These are phyloP conservation scores for Pseudogymnoascus sp. DNA, from an alignment of 2,329 filamentous ascomycete genomes.

Conservation along the genomic window DNA sequence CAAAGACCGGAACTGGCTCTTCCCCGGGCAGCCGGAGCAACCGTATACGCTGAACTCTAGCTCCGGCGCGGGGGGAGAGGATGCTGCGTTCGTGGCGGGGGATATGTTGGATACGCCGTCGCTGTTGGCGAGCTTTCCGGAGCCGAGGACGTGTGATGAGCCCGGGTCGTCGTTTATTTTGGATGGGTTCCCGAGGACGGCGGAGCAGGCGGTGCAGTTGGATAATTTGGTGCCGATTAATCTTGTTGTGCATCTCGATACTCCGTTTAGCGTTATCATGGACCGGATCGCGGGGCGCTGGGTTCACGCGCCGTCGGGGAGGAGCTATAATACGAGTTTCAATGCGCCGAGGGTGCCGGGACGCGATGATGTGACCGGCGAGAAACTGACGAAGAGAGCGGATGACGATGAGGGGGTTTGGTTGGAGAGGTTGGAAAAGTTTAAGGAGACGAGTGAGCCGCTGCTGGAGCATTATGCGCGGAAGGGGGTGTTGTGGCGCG, in stretches of 20 bases:
- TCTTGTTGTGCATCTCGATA: constrained; percentile 78
- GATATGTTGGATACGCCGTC: constrained; percentile 23
- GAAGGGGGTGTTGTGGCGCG: constrained; percentile 76
- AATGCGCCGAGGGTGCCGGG: constrained; percentile 75
- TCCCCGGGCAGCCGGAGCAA: constrained; percentile 33
- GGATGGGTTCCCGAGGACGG: constrained; percentile 90
- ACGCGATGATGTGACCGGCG: constrained; percentile 83
- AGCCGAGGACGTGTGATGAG: constrained; percentile 49
- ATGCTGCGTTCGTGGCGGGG: constrained; percentile 33
- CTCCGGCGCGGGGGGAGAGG: constrained; percentile 20
- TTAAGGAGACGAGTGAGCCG: constrained; percentile 77
- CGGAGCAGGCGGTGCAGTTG: constrained; percentile 66
- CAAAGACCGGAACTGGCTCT: constrained; percentile 74
- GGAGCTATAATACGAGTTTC: constrained; percentile 93
- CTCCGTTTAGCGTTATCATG: constrained; percentile 77
- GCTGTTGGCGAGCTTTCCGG: constrained; percentile 28
- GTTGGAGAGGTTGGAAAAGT: constrained; percentile 68
- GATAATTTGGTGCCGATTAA: constrained; percentile 88
- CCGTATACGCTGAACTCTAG: constrained; percentile 21
- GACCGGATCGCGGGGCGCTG: constrained; percentile 84
- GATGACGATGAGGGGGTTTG: constrained; percentile 88
- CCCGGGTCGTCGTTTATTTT: constrained; percentile 85
- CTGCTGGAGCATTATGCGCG: constrained; percentile 82
- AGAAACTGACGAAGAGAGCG: constrained; percentile 68
- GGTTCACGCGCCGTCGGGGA: constrained; percentile 84